phyloP scores from a whole-genome alignment of 208 protist species.

The Acanthamoeba lenticulata region DNA sequence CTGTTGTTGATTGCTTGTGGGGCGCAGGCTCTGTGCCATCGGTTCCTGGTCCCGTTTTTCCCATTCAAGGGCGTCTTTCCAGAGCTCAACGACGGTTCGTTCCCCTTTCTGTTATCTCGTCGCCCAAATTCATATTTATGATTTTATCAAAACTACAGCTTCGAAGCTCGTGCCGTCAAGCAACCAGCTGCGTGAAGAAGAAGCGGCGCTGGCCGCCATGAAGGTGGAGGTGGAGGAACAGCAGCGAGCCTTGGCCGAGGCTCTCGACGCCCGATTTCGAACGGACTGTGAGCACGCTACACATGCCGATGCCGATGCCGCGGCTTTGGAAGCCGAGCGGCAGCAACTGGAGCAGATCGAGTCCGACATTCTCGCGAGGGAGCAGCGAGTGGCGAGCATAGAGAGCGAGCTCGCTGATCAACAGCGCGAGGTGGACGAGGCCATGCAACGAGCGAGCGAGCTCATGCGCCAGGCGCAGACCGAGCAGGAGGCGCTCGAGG shows the following conservation, averaged over 20 bases:
- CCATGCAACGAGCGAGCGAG: background rate
- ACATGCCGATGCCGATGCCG: too few relatives aligned
- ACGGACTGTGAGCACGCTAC: too few relatives aligned
- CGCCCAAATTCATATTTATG: background rate
- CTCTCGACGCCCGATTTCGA: too few relatives aligned
- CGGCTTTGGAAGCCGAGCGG: too few relatives aligned
- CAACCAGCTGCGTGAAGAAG: background rate
- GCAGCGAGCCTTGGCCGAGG: too few relatives aligned
- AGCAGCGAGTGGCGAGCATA: too few relatives aligned
- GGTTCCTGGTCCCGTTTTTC: conserved; percentile 1
- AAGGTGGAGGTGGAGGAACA: background rate
- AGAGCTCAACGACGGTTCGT: background rate
- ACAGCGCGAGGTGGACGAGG: background rate
- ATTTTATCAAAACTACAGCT: background rate
- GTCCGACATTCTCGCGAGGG: too few relatives aligned
- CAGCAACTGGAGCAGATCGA: too few relatives aligned
- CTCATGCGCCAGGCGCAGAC: background rate
- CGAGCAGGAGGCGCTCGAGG: background rate
- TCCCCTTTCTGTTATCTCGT: background rate
- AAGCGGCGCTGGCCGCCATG: background rate
- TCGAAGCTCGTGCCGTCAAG: background rate
- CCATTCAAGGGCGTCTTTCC: conserved; percentile 9
- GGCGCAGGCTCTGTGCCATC: background rate
- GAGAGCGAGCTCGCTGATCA: background rate
- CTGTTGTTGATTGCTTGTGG: background rate